Percentiles rank a stretch among this genome's conserved stretches.
Evolutionary conservation across 2,329 filamentous ascomycete species (phyloP).

Genomic region (Diaporthe sp.): DNA sequence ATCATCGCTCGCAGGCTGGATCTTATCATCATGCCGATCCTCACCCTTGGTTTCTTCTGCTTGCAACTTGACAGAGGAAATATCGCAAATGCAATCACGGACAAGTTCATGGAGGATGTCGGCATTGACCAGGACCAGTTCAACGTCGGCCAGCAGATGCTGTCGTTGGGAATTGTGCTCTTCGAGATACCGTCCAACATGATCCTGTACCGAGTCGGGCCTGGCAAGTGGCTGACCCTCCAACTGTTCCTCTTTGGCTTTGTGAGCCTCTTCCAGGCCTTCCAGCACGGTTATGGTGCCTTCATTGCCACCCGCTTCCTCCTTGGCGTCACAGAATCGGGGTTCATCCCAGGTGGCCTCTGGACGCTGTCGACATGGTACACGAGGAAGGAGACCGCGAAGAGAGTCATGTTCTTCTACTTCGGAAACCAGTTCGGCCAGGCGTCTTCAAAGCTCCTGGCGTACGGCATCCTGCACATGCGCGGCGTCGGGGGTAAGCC

Average conservation of each 20-base stretch:
- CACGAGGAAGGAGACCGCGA: constrained; percentile 60
- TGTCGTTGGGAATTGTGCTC: constrained; percentile 64
- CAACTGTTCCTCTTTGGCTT: constrained; percentile 46
- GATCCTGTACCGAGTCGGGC: constrained; percentile 49
- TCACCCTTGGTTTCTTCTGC: constrained; percentile 40
- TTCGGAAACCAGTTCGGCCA: constrained; percentile 59
- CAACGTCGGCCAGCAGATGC: constrained; percentile 66
- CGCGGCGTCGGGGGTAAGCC: constrained; percentile 48
- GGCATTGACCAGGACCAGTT: constrained; percentile 64
- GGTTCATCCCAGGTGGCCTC: constrained; percentile 62
- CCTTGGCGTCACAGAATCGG: constrained; percentile 56
- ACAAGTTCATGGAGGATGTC: constrained; percentile 63
- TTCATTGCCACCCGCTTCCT: constrained; percentile 56
- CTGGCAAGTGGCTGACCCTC: constrained; percentile 50
- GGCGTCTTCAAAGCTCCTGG: constrained; percentile 57
- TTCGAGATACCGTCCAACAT: constrained; percentile 54
- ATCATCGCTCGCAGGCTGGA: constrained; percentile 31
- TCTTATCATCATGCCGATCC: constrained; percentile 39
- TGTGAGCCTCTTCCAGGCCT: constrained; percentile 57
- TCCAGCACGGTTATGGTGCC: constrained; percentile 53
- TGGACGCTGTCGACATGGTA: constrained; percentile 65
- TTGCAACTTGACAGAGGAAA: constrained; percentile 42
- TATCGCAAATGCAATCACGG: constrained; percentile 64
- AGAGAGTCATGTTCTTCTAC: constrained; percentile 60
- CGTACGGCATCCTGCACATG: constrained; percentile 58